Evolutionary conservation across 495 filamentous ascomycete genomes (phyloP).

Genomic region (Aspergillus panamensis): DNA sequence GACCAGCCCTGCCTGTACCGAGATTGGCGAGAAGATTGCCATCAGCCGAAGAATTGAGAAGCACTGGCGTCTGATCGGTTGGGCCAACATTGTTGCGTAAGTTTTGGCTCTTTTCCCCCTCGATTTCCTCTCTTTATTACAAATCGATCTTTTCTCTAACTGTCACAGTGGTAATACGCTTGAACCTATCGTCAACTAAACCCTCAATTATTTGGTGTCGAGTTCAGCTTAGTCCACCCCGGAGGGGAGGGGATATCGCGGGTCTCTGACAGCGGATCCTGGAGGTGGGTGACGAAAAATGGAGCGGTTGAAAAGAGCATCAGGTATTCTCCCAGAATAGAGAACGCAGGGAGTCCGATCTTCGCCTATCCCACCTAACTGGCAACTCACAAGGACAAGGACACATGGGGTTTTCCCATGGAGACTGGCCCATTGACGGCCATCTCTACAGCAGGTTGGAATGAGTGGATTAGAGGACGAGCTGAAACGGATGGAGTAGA

Average conservation of each 20-base stretch:
- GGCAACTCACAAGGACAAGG: conserved; percentile 6
- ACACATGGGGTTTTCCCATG: conserved; percentile 8
- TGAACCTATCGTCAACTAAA: conserved; percentile 50
- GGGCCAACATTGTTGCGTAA: conserved; percentile 85
- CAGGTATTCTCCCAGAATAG: conserved; percentile 31
- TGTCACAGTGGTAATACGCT: conserved; percentile 48
- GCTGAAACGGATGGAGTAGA: conserved; percentile 23
- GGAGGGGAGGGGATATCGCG: conserved; percentile 9
- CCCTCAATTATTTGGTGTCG: conserved; percentile 5
- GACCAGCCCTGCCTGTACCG: conserved; percentile 87
- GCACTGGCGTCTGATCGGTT: conserved; percentile 98
- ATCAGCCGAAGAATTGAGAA: conserved; percentile 95
- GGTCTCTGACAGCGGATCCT: conserved; percentile 14
- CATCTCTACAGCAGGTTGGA: conserved; percentile 14
- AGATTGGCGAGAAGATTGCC: conserved; percentile 96
- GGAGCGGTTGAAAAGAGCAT: conserved; percentile 30
- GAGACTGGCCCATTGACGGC: conserved; percentile 7
- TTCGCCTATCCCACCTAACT: conserved; percentile 16
- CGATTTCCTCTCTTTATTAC: neutral
- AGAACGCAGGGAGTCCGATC: conserved; percentile 26
- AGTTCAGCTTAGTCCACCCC: conserved; percentile 16
- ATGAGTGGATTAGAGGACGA: conserved; percentile 13
- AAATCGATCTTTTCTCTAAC: conserved; percentile 21
- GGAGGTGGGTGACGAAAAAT: conserved; percentile 12
- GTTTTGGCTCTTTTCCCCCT: conserved; percentile 25